phyloP scores from a whole-genome alignment of 148 eudicot genomes.

The Amaranthus hypochondriacus region DNA sequence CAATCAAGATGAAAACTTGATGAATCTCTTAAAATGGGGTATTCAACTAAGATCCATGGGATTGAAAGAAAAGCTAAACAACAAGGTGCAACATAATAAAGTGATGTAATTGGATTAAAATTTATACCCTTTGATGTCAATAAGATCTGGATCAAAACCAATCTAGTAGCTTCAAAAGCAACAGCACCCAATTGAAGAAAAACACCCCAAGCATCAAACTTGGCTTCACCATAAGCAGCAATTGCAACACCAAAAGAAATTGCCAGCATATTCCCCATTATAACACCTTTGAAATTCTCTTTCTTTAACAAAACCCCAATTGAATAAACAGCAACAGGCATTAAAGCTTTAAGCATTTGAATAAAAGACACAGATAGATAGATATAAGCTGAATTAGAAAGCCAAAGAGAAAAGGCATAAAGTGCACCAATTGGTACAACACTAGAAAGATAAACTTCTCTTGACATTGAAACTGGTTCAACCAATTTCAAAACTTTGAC shows the following conservation, averaged over 20 bases:
- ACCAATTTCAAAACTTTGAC: conserved; percentile 41
- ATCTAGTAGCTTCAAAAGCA: conserved; percentile 60
- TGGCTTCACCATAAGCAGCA: conserved; percentile 74
- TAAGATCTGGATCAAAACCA: conserved; percentile 60
- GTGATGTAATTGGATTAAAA: conserved; percentile 57
- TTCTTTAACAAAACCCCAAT: conserved; percentile 55
- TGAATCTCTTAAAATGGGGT: conserved; percentile 40
- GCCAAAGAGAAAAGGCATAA: conserved; percentile 52
- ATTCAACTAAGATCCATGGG: conserved; percentile 67
- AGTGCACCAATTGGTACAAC: conserved; percentile 67
- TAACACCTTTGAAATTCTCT: conserved; percentile 41
- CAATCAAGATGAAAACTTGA: conserved; percentile 57
- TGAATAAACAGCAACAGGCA: conserved; percentile 76
- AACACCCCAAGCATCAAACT: conserved; percentile 64
- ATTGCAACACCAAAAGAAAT: conserved; percentile 67
- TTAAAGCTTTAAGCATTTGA: conserved; percentile 71
- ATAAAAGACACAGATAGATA: conserved; percentile 64
- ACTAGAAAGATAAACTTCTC: conserved; percentile 42
- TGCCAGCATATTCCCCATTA: conserved; percentile 63
- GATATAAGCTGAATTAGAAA: conserved; percentile 67
- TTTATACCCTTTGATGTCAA: conserved; percentile 53
- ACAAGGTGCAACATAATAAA: conserved; percentile 67
- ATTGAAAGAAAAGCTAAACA: conserved; percentile 53
- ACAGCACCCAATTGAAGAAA: conserved; percentile 59
- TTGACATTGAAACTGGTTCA: conserved; percentile 56